A percentile compares a stretch with the other conserved stretches of the same genome.
phyloP scores from a whole-genome alignment of 345 rosid species.

The Sonneratia alba region DNA sequence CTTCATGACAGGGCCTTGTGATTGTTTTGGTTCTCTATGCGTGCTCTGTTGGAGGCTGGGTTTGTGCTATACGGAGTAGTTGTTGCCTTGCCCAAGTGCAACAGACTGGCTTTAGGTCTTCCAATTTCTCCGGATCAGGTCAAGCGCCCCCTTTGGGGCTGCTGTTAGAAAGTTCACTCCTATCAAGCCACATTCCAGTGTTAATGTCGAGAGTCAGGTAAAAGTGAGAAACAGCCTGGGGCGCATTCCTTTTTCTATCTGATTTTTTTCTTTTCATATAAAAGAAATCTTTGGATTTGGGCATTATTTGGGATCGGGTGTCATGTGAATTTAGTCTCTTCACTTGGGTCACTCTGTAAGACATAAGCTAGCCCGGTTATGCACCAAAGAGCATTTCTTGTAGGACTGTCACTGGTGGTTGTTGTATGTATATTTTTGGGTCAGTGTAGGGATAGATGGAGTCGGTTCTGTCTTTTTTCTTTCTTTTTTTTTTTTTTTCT shows the following conservation, averaged over 20 bases:
- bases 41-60: background rate
- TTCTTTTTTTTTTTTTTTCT: too few species aligned
- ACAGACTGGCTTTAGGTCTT: background rate
- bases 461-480: background rate
- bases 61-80: background rate
- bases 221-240: background rate
- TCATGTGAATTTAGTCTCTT: background rate
- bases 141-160: background rate
- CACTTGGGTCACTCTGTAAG: background rate
- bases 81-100: background rate
- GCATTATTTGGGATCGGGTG: background rate
- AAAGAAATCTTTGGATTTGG: background rate
- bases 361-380: background rate
- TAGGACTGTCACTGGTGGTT: background rate
- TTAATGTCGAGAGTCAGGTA: background rate
- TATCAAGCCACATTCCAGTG: background rate
- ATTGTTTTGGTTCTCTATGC: background rate
- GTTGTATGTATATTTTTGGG: constrained; percentile 6
- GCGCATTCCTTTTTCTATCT: background rate
- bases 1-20: constrained; percentile 21
- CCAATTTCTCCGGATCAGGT: background rate
- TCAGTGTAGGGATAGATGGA: background rate
- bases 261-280: background rate
- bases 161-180: background rate
- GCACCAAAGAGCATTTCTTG: background rate